Evolutionary conservation across 768 basidiomycete genomes (phyloP).

Genomic region (Sporobolomyces pararoseus): DNA sequence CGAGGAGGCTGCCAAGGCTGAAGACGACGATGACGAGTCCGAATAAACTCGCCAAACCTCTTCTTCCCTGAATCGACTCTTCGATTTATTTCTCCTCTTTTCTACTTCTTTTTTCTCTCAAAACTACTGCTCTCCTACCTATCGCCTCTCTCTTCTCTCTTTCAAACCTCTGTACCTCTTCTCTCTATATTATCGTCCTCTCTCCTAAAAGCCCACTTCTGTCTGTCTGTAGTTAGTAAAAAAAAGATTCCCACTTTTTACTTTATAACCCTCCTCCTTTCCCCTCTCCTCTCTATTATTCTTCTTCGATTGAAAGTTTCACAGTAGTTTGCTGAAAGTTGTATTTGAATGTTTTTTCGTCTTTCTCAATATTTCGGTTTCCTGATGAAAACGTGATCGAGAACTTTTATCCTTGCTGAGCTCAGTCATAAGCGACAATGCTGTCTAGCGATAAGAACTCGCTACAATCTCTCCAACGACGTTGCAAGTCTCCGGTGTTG

Average conservation of each 20-base stretch:
- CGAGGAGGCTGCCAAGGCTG: slow-evolving; percentile 10
- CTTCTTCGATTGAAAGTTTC: too few relatives aligned
- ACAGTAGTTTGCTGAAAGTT: too few relatives aligned
- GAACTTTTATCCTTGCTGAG: too few relatives aligned
- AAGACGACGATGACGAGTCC: slow-evolving; percentile 9
- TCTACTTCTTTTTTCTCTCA: not conserved
- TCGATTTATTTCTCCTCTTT: not conserved
- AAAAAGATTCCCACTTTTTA: not conserved
- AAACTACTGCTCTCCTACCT: too few relatives aligned
- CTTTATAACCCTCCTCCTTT: not conserved
- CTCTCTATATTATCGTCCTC: not conserved
- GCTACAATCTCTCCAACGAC: too few relatives aligned
- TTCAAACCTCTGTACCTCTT: not conserved
- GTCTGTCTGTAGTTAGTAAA: not conserved
- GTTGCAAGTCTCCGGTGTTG: too few relatives aligned
- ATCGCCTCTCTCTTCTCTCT: not conserved
- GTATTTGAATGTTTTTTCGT: too few relatives aligned
- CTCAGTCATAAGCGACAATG: too few relatives aligned
- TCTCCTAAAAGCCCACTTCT: not conserved
- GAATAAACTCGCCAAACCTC: not conserved
- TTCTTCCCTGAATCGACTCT: not conserved
- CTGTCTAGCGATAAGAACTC: too few relatives aligned
- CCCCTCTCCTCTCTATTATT: not conserved
- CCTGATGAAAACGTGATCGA: too few relatives aligned
- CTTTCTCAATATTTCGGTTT: too few relatives aligned